phyloP scores from a whole-genome alignment of 2,329 filamentous ascomycete species.

The Pseudopyricularia javanii region DNA sequence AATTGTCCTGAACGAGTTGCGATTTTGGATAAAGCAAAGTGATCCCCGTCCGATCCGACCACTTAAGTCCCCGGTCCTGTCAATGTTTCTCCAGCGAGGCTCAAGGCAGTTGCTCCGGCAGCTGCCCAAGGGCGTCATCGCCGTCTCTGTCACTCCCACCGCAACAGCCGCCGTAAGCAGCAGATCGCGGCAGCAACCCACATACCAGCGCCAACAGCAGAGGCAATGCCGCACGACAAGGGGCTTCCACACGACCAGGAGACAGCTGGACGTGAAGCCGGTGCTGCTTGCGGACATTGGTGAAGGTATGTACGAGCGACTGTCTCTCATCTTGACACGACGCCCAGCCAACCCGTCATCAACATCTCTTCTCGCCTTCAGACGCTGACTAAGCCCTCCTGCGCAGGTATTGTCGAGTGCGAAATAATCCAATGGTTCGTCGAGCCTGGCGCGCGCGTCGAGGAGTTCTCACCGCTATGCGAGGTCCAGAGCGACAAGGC shows the following conservation, averaged over 20 bases:
- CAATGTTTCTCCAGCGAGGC: conserved; percentile 43
- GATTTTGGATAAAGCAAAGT: not conserved
- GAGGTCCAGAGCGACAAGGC: conserved; percentile 99
- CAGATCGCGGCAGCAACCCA: not conserved
- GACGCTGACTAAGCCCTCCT: not conserved
- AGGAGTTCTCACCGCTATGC: conserved; percentile 96
- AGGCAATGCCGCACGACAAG: conserved; percentile 13
- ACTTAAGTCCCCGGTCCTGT: not conserved
- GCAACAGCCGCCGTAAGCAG: not conserved
- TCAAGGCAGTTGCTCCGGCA: conserved; percentile 37
- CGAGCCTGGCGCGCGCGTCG: conserved; percentile 83
- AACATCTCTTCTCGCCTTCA: conserved; percentile 4
- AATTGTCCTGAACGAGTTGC: no score
- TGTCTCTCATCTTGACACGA: not conserved
- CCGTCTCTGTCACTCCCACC: conserved; percentile 12
- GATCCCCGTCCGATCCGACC: not conserved
- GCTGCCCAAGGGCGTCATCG: conserved; percentile 25
- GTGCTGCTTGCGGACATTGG: conserved; percentile 78
- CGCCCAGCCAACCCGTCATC: not conserved
- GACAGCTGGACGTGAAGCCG: conserved; percentile 54
- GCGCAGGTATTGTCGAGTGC: conserved; percentile 87
- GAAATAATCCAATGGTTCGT: conserved; percentile 99
- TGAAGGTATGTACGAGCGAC: conserved; percentile 45
- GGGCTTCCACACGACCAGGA: conserved; percentile 38
- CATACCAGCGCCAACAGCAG: not conserved